A percentile compares a stretch with the other conserved stretches of the same genome.
Conservation (phyloP, 441 rosid genomes). For the Adansonia madagascariensis region DNA sequence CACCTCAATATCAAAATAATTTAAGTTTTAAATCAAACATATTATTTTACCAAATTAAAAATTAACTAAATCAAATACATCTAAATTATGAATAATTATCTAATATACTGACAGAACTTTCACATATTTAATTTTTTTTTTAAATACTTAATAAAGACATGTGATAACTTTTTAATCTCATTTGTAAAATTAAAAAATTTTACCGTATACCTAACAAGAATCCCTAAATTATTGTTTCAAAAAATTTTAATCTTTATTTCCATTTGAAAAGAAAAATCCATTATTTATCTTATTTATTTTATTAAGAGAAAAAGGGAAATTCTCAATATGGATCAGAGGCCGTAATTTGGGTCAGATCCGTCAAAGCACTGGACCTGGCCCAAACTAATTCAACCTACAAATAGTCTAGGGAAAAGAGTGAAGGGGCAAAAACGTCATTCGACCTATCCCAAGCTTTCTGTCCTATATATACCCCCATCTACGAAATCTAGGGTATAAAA, state of each 20-base stretch:
- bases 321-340: neutral
- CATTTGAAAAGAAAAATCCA: neutral
- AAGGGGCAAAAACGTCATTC: conserved; percentile 45
- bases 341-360: neutral
- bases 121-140: no score
- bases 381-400: neutral
- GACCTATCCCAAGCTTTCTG: conserved; percentile 22
- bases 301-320: neutral
- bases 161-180: no score
- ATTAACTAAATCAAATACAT: no score
- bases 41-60: no score
- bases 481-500: conserved; percentile 92
- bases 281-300: neutral
- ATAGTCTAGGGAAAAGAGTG: neutral
- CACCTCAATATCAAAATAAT: no score
- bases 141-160: no score
- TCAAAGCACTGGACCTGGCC: neutral
- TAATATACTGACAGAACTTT: no score
- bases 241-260: neutral
- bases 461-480: conserved; percentile 67
- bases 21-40: no score
- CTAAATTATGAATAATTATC: no score
- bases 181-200: no score
- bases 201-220: no score
- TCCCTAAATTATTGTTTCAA: neutral